These are phyloP conservation scores for Hypoxylon fuscum DNA, from an alignment of 495 filamentous ascomycete species.

Conservation along the genomic window DNA sequence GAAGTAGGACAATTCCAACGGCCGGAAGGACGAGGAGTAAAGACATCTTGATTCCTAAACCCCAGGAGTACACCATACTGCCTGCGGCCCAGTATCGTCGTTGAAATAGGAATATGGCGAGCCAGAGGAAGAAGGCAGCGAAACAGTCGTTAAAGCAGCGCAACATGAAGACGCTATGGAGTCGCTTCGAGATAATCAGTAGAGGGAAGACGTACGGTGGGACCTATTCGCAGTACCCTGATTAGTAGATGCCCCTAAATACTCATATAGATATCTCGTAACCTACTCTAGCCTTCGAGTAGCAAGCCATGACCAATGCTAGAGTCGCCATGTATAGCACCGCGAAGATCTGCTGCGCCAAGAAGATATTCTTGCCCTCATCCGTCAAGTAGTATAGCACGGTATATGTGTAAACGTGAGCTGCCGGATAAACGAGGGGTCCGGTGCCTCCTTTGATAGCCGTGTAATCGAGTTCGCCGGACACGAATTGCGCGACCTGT, in stretches of 20 bases:
- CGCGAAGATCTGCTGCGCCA: conserved; percentile 83
- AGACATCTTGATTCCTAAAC: conserved; percentile 93
- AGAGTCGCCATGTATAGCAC: conserved; percentile 79
- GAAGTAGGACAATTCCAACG: conserved; percentile 74
- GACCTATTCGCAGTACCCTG: conserved; percentile 58
- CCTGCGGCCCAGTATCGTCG: conserved; percentile 73
- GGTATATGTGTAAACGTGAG: conserved; percentile 91
- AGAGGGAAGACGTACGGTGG: conserved; percentile 91
- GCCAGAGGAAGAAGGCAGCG: conserved; percentile 80
- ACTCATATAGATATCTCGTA: not conserved
- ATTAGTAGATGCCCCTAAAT: conserved; percentile 14
- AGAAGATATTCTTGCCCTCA: conserved; percentile 75
- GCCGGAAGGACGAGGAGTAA: conserved; percentile 83
- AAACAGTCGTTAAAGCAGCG: conserved; percentile 96
- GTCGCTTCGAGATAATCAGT: conserved; percentile 85
- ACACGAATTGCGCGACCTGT: conserved; percentile 79
- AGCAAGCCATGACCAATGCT: conserved; percentile 81
- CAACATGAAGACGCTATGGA: conserved; percentile 93
- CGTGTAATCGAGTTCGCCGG: conserved; percentile 89
- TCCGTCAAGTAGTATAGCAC: conserved; percentile 80
- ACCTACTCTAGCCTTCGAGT: conserved; percentile 73
- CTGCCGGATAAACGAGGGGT: conserved; percentile 92
- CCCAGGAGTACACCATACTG: conserved; percentile 76
- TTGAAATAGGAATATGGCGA: conserved; percentile 81
- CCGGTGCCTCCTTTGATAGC: conserved; percentile 88